Evolutionary conservation across 2,329 filamentous ascomycete species (phyloP).

Genomic region (Elsinoe batatas): DNA sequence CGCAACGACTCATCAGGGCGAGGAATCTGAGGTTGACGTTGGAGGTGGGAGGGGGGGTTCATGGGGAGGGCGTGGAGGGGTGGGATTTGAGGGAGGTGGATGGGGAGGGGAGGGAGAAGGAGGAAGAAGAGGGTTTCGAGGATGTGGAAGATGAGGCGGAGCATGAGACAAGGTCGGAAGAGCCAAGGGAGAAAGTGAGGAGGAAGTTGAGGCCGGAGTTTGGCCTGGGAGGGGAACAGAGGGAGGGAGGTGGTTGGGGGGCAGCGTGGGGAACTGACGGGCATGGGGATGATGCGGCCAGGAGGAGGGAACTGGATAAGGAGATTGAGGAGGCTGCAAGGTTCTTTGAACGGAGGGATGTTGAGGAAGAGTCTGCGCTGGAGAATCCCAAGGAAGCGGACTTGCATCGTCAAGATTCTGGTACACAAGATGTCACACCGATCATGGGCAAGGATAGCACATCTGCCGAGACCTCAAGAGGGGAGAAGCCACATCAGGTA

Average conservation of each 20-base stretch:
- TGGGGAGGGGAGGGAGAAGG: constrained; percentile 5
- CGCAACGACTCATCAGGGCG: constrained; percentile 33
- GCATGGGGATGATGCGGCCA: background rate
- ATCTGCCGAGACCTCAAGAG: background rate
- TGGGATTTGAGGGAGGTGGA: constrained; percentile 16
- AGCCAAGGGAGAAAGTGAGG: background rate
- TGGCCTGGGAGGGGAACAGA: background rate
- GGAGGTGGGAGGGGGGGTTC: constrained; percentile 22
- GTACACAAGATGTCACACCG: background rate
- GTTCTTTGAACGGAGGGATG: background rate
- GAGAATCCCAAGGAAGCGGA: background rate
- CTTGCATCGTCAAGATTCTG: background rate
- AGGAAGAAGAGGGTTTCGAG: background rate
- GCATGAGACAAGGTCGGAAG: background rate
- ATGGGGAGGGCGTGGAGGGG: constrained; percentile 15
- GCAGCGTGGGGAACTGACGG: no score
- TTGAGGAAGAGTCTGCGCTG: background rate
- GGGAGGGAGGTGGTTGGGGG: background rate
- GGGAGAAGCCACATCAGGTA: background rate
- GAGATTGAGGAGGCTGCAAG: background rate
- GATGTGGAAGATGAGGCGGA: constrained; percentile 4
- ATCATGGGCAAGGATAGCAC: background rate
- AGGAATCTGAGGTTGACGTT: constrained; percentile 40
- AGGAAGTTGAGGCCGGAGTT: background rate
- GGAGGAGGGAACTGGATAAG: background rate